Conservation (phyloP, 805 yeast genomes). For the Cyberlindnera xylosilytica region DNA sequence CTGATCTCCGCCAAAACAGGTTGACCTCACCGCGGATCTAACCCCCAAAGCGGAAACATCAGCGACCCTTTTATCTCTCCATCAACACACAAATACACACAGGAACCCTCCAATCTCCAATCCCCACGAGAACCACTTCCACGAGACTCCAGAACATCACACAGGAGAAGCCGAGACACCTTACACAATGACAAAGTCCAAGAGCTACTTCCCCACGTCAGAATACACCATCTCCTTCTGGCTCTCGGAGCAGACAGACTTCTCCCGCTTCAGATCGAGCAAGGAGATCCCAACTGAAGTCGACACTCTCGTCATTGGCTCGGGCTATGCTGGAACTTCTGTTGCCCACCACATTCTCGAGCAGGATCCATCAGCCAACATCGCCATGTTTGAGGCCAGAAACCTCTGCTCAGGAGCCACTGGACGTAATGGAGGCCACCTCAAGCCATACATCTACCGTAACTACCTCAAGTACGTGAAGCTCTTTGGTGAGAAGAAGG, state of each 20-base stretch:
- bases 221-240: constrained; percentile 21
- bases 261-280: constrained; percentile 16
- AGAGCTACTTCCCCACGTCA: constrained; percentile 15
- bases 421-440: constrained; percentile 49
- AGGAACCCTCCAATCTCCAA: too few species aligned
- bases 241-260: constrained; percentile 18
- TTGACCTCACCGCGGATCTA: too few species aligned
- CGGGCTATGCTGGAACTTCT: constrained; percentile 45
- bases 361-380: constrained; percentile 22
- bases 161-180: too few species aligned
- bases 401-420: constrained; percentile 42
- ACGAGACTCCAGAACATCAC: too few species aligned
- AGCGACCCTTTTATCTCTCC: too few species aligned
- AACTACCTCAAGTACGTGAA: constrained; percentile 10
- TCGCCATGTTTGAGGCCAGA: constrained; percentile 41
- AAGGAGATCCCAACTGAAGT: constrained; percentile 32
- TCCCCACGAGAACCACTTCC: too few species aligned
- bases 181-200: not conserved
- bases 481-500: constrained; percentile 22
- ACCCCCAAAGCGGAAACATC: too few species aligned
- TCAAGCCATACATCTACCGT: constrained; percentile 34
- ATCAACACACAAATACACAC: too few species aligned
- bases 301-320: constrained; percentile 41
- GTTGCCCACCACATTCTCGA: constrained; percentile 35
- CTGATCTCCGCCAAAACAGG: too few species aligned